Base-by-base conservation (phyloP, 805 yeast genomes). In the Blastobotrys robertii region DNA sequence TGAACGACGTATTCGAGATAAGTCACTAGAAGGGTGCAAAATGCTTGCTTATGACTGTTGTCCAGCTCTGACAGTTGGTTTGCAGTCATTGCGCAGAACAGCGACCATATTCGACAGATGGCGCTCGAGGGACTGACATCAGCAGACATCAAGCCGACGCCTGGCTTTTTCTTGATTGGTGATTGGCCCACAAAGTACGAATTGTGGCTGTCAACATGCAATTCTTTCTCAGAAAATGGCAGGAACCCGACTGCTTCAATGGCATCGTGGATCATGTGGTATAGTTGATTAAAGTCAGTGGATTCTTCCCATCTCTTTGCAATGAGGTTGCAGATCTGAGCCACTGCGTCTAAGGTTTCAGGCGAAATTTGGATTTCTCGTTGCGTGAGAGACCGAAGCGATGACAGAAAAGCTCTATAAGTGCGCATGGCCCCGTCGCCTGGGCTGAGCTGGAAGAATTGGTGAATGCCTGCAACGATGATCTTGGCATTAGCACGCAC, bases 291-390 rank as follows among this genome's bases (percentile, higher is more conserved):
- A 25, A 30, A 45, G 14, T 39, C 41, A 12, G 40, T 10, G 19
- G 29, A 13, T 13, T 30, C 19, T 6, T 25, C 14, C 46, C 44
- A 38, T 14, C 43, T 33, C 7, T 30, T 25, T 12, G 28, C 28
- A 16, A 46, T 38, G 30, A 46, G 43, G 19, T 44, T 41, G 40
- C 50, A 46, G 8, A 47, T 19, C 8, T 43, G 33, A 10, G 52
- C 52, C 28, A 50, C 41, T 6, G 40, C 43, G 11, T 33, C 38
- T 45, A 47, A 34, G 3, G 54, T 49, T 11, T 49, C 52, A 3
- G 32, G 15, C 5, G 52, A 44, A 10, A 42, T 37, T 14, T 47
- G 42, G 28, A 50, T 45, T 22, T 50, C 54, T 28, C 54, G 40
- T 37, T 47, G 48, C 15, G 40, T 36, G 8, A 42, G 22, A 3